Base-by-base conservation (phyloP, 2,329 filamentous ascomycete species). In the Geoglossum cookeanum region DNA sequence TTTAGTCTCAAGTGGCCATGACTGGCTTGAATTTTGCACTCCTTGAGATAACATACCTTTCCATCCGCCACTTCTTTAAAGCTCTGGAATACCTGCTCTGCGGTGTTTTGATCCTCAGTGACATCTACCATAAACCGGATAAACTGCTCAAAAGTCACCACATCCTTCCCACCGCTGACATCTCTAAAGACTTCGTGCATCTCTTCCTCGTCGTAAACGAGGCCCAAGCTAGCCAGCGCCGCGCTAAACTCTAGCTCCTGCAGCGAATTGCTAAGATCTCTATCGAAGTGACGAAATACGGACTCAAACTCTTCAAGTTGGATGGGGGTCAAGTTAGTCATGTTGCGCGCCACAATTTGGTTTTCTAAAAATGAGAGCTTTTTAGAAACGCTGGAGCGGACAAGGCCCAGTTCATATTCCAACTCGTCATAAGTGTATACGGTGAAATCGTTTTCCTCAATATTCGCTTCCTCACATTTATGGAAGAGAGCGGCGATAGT, bases 121-220 rank as follows among this genome's bases (percentile, higher is more conserved):
- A 96, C 92, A 64, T 94, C 88, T 53, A 98, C 92, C 92, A 98
- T 98, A 76, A 98, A 98, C 44, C 87, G 83, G 68, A 98, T 98
- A 67, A 98, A 98, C 70, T 97, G 91, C 73, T 98, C 92, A 67
- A 98, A 98, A 3, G 87, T 92, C 55, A 98, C 92, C 62, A 85
- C 80, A 69, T 83, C 85, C 62, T 75, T 79, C 39, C 81, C 88
- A 42, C 79, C 81, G 61, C 87, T 90, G n/a, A 90, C 94, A 57
- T 91, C 85, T 55, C 85, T 67, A 71, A 96, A 98, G 64, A 91
- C 91, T 56, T 91, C 84, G 68, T 97, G 91, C 92, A 97, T 98
- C 74, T 98, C 92, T 30, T 91, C 84, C 68, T 97, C 92, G 63
- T 94, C 92, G 66, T 97, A 98, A 4, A 97, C 92, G 4, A 98